Evolutionary conservation across 78 protist species (phyloP).

Genomic region (Dictyostelium citrinum): DNA sequence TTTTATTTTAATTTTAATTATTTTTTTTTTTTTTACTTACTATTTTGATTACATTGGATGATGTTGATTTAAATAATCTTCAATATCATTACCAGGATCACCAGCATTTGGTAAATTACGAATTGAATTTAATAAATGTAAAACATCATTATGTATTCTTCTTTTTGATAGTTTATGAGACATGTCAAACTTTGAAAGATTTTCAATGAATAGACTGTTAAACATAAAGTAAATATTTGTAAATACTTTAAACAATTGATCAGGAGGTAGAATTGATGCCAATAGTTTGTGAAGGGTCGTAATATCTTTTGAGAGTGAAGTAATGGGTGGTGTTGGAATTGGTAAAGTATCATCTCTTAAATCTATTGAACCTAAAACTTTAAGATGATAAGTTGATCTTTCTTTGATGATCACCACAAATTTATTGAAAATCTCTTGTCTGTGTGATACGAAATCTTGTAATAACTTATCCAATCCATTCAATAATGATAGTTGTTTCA

Average conservation of each 20-base stretch:
- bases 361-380: background rate
- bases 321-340: constrained; percentile 73
- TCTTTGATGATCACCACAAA: constrained; percentile 44
- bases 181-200: background rate
- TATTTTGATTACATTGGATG: constrained; percentile 27
- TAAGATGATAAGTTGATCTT: constrained; percentile 21
- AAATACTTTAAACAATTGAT: constrained; percentile 53
- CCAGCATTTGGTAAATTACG: constrained; percentile 31
- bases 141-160: constrained; percentile 60
- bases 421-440: constrained; percentile 49
- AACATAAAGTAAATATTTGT: constrained; percentile 58
- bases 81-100: constrained; percentile 58
- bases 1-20: background rate
- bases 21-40: background rate
- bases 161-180: constrained; percentile 4
- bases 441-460: constrained; percentile 53
- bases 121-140: constrained; percentile 23
- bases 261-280: constrained; percentile 14
- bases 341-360: constrained; percentile 52
- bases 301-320: constrained; percentile 27
- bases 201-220: constrained; percentile 19
- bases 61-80: constrained; percentile 32
- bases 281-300: constrained; percentile 30
- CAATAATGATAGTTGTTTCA: constrained; percentile 38
- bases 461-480: constrained; percentile 42